Percentiles rank a stretch among this genome's conserved stretches.
Evolutionary conservation across 768 basidiomycete genomes (phyloP).

Genomic region (Obba rivulosa): DNA sequence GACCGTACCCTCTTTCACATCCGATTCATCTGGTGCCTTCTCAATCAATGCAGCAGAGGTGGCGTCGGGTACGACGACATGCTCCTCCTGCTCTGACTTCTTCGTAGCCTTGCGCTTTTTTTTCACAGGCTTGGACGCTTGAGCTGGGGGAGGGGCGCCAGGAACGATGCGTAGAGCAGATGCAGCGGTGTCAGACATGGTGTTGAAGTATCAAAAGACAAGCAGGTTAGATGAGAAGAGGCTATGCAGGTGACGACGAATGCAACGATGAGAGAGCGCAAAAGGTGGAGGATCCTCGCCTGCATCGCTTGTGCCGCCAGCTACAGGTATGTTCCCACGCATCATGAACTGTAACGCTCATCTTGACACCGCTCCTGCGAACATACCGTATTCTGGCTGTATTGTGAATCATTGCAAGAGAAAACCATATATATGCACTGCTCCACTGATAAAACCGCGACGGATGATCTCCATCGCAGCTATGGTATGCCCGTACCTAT

Average conservation of each 20-base stretch:
- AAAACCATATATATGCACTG: too few species aligned
- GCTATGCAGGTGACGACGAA: too few species aligned
- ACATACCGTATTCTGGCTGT: too few species aligned
- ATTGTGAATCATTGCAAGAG: too few species aligned
- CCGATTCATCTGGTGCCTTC: slow-evolving; percentile 41
- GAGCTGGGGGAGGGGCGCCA: slow-evolving; percentile 64
- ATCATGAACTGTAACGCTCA: neutral
- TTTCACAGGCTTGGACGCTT: slow-evolving; percentile 49
- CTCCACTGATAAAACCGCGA: too few species aligned
- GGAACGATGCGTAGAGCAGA: slow-evolving; percentile 56
- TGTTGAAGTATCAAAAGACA: too few species aligned
- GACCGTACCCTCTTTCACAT: slow-evolving; percentile 41
- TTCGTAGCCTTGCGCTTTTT: slow-evolving; percentile 61
- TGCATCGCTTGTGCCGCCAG: neutral
- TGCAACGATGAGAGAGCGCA: neutral
- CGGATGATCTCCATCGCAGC: too few species aligned
- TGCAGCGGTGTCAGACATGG: slow-evolving; percentile 31
- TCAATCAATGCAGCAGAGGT: slow-evolving; percentile 42
- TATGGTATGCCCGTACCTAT: too few species aligned
- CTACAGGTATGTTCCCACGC: neutral
- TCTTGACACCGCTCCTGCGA: too few species aligned
- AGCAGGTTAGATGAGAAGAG: too few species aligned
- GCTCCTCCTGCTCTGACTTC: slow-evolving; percentile 38
- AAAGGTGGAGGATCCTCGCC: neutral
- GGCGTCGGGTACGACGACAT: slow-evolving; percentile 42